These are phyloP conservation scores for Salix exigua DNA, from an alignment of 345 rosid genomes.

Conservation along the genomic window DNA sequence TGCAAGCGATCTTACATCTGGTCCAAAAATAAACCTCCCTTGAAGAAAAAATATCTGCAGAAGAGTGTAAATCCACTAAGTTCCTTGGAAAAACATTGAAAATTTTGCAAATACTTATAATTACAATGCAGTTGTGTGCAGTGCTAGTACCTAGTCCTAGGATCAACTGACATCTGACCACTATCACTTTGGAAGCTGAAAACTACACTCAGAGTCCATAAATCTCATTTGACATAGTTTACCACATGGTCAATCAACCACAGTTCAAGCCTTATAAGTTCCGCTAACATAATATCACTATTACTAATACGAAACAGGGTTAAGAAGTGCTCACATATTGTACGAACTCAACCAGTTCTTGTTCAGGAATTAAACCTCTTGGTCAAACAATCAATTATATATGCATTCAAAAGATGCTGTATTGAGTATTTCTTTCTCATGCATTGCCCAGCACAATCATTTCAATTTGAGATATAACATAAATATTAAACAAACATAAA, in stretches of 20 bases:
- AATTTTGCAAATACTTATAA: neutral
- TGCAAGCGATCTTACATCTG: conserved; percentile 71
- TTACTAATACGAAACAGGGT: neutral
- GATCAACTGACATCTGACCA: neutral
- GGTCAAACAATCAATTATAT: neutral
- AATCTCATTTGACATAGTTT: neutral
- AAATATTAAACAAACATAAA: neutral
- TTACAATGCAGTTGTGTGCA: neutral
- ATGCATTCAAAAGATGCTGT: neutral
- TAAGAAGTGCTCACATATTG: neutral
- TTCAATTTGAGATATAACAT: neutral
- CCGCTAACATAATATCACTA: neutral
- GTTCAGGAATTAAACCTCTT: neutral
- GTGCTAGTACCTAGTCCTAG: neutral
- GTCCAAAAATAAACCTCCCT: conserved; percentile 93
- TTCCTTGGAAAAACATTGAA: neutral
- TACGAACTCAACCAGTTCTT: neutral
- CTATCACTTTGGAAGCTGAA: neutral
- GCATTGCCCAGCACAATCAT: neutral
- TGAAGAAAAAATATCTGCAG: conserved; percentile 63
- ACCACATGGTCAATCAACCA: neutral
- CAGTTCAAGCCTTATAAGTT: neutral
- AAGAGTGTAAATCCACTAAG: conserved; percentile 5
- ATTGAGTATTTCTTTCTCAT: neutral
- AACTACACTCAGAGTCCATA: neutral